These are phyloP conservation scores for Orbilia oligospora DNA, from an alignment of 2,329 filamentous ascomycete genomes.

Conservation along the genomic window DNA sequence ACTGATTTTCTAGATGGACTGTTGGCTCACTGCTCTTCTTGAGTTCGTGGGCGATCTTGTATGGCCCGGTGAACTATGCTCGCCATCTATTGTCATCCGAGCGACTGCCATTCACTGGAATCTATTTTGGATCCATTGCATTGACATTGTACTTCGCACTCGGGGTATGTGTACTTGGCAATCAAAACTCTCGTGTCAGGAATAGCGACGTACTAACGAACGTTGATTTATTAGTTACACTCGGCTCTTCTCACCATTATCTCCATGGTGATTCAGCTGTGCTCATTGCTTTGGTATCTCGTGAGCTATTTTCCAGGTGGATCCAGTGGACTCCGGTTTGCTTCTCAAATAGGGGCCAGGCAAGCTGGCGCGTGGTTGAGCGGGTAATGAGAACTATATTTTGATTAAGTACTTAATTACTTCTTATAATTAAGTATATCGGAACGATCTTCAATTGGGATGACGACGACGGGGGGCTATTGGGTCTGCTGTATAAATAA, in stretches of 20 bases:
- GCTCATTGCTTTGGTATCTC: slow-evolving; percentile 89
- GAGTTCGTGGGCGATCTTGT: slow-evolving; percentile 91
- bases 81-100: slow-evolving; percentile 87
- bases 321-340: slow-evolving; percentile 85
- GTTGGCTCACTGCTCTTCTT: slow-evolving; percentile 92
- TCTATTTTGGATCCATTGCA: slow-evolving; percentile 93
- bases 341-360: slow-evolving; percentile 86
- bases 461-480: not conserved
- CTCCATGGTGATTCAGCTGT: slow-evolving; percentile 85
- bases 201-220: slow-evolving; percentile 21
- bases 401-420: not conserved
- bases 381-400: slow-evolving; percentile 71
- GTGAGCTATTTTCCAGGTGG: slow-evolving; percentile 99
- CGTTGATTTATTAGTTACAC: slow-evolving; percentile 75
- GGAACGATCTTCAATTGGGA: not conserved
- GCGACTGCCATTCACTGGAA: slow-evolving; percentile 90
- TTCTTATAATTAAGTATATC: not conserved
- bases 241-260: slow-evolving; percentile 87
- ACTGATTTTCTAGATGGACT: slow-evolving; percentile 80
- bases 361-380: slow-evolving; percentile 91
- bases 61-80: slow-evolving; percentile 87
- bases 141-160: slow-evolving; percentile 93
- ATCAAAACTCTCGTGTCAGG: slow-evolving; percentile 54
- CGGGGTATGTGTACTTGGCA: slow-evolving; percentile 77
- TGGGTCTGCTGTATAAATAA: slow-evolving; percentile 21